Evolutionary conservation across 2,329 filamentous ascomycete genomes (phyloP).

Genomic region (Ceratocystis diversiconidia): DNA sequence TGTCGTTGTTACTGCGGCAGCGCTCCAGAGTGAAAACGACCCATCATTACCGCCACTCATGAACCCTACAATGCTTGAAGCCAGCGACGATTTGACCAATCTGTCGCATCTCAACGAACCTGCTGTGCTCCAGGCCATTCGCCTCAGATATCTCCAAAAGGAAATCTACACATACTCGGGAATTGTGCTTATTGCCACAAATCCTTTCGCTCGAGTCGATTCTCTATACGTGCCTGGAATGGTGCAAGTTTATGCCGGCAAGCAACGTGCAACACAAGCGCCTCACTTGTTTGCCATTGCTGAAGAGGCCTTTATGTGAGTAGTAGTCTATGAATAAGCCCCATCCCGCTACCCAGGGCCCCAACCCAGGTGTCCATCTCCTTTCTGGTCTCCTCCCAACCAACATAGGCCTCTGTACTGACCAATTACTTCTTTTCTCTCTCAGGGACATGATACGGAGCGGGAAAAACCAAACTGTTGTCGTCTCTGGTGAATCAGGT

Average conservation of each 20-base stretch:
- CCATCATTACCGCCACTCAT: slow-evolving; percentile 77
- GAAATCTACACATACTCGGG: slow-evolving; percentile 99
- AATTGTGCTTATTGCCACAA: slow-evolving; percentile 95
- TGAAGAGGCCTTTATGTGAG: slow-evolving; percentile 93
- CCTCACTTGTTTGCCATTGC: slow-evolving; percentile 98
- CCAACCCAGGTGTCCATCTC: background rate
- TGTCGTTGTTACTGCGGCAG: slow-evolving; percentile 61
- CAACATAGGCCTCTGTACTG: slow-evolving; percentile 27
- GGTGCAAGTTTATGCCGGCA: slow-evolving; percentile 99
- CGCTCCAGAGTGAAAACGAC: slow-evolving; percentile 63
- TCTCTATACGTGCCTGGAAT: slow-evolving; percentile 97
- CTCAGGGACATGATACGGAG: slow-evolving; percentile 89
- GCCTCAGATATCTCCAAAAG: slow-evolving; percentile 91
- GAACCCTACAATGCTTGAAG: slow-evolving; percentile 97
- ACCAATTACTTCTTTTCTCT: background rate
- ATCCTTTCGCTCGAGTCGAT: slow-evolving; percentile 93
- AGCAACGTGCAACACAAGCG: slow-evolving; percentile 88
- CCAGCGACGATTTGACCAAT: slow-evolving; percentile 94
- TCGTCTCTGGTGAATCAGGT: slow-evolving; percentile 98
- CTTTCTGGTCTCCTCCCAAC: background rate
- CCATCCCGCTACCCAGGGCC: too few species aligned
- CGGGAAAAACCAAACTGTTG: slow-evolving; percentile 90
- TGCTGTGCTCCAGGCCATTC: slow-evolving; percentile 92
- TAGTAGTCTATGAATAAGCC: slow-evolving; percentile 17
- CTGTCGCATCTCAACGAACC: slow-evolving; percentile 96